Conservation (phyloP, 1,284 basidiomycete species). For the Marasmius sp. region DNA sequence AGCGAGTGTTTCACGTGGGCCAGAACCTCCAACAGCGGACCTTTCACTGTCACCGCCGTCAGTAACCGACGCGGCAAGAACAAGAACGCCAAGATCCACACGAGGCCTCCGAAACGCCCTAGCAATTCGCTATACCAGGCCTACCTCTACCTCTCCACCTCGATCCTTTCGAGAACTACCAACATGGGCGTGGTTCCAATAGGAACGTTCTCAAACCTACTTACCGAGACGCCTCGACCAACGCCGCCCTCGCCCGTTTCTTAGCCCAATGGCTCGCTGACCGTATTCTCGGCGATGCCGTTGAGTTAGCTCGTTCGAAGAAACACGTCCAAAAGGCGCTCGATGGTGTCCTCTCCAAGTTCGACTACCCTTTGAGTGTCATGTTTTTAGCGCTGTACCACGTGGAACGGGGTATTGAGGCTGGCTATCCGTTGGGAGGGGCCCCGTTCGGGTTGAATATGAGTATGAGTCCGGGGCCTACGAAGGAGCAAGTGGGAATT, state of each 20-base stretch:
- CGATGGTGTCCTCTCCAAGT: neutral
- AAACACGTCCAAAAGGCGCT: neutral
- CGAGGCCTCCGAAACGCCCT: neutral
- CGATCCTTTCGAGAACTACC: neutral
- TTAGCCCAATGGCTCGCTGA: neutral
- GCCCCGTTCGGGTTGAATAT: neutral
- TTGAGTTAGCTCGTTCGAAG: neutral
- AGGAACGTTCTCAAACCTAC: neutral
- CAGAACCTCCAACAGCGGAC: too few relatives aligned
- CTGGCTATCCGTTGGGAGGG: neutral
- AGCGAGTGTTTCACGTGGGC: too few relatives aligned
- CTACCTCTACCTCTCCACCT: slow-evolving; percentile 1
- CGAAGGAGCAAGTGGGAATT: neutral
- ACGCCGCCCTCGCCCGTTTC: neutral
- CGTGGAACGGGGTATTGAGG: neutral
- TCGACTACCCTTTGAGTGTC: neutral
- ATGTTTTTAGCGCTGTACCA: neutral
- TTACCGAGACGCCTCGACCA: neutral
- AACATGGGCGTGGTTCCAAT: neutral
- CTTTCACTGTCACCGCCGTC: neutral
- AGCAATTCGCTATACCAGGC: neutral
- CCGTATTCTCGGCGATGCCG: neutral
- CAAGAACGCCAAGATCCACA: neutral
- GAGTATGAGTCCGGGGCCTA: neutral
- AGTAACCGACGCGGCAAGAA: neutral